phyloP scores from a whole-genome alignment of 306 rosid genomes.

The Trifolium subterraneum region DNA sequence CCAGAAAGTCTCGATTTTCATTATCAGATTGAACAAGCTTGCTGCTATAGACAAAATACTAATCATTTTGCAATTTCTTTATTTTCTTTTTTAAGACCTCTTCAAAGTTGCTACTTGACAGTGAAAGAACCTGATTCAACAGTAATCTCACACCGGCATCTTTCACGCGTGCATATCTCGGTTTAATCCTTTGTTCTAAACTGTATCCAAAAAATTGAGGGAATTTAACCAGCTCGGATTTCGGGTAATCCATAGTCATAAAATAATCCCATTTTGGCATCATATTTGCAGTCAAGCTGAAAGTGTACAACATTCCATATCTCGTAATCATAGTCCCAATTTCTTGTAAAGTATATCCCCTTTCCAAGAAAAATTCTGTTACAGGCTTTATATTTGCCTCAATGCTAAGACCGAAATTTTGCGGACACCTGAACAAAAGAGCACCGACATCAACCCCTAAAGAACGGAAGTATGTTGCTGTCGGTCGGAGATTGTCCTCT shows the following conservation, averaged over 20 bases:
- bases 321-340: conserved; percentile 81
- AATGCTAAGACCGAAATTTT: conserved; percentile 79
- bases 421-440: conserved; percentile 73
- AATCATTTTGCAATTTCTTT: conserved; percentile 49
- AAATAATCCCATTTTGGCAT: conserved; percentile 88
- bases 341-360: conserved; percentile 74
- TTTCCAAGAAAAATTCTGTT: conserved; percentile 75
- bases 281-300: conserved; percentile 73
- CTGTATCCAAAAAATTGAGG: conserved; percentile 91
- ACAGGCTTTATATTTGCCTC: conserved; percentile 82
- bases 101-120: conserved; percentile 58
- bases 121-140: conserved; percentile 79
- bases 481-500: conserved; percentile 86
- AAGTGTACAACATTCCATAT: conserved; percentile 74
- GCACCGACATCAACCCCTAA: conserved; percentile 81
- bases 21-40: conserved; percentile 17
- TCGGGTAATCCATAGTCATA: conserved; percentile 70
- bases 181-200: conserved; percentile 81
- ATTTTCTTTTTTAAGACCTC: conserved; percentile 62
- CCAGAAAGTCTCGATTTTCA: neutral
- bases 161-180: conserved; percentile 73
- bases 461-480: conserved; percentile 73
- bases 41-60: conserved; percentile 40
- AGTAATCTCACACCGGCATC: conserved; percentile 62
- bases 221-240: conserved; percentile 76